Base-by-base conservation (phyloP, 805 yeast species). In the Candida wancherniae region DNA sequence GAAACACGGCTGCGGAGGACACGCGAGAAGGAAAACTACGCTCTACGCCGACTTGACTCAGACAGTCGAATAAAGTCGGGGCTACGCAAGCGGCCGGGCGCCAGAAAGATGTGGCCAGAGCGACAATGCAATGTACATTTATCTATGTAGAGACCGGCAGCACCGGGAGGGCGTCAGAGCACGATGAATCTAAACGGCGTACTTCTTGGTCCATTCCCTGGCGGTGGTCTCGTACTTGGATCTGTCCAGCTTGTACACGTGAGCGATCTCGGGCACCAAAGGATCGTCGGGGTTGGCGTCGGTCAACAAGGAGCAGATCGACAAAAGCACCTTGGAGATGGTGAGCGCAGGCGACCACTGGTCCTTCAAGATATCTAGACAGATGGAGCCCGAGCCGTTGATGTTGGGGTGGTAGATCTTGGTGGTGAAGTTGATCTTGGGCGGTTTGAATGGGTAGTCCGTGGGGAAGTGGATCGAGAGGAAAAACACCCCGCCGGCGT, bases 241-340 rank as follows among this genome's bases (percentile, higher is more conserved):
- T 58, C 92, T 75, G 67, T 92, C 97, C 47, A 87, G 85, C 70
- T 88, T 88, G 71, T 88, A 94, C 43, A 88, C 77, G 56, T 90
- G 94, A 29, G 97, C 97, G 52, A 92, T 92, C 64, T 92, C 98
- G 14, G 97, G 97, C 23, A 92, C 98, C 58, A 92, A 76, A 40
- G 98, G 98, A 71, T 92, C 98, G 59, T 92, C 98, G 22, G 97
- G 97, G 56, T 90, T 90, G 31, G 98, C 97, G 61, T 92, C 97
- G 18, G 97, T 90, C 55, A 92, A 75, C 61, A 92, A 69, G 10
- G 97, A 90, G 59, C 97, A 88, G 53, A 92, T 90, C 19, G 97
- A 87, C 48, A 92, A 73, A 47, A 92, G 73, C 36, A 92, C 95
- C 68, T 92, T 92, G 13, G 97, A 86, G 47, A 92, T 85, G 30